These are phyloP conservation scores for Cruciata laevipes DNA, from an alignment of 257 asterid species.

Conservation along the genomic window DNA sequence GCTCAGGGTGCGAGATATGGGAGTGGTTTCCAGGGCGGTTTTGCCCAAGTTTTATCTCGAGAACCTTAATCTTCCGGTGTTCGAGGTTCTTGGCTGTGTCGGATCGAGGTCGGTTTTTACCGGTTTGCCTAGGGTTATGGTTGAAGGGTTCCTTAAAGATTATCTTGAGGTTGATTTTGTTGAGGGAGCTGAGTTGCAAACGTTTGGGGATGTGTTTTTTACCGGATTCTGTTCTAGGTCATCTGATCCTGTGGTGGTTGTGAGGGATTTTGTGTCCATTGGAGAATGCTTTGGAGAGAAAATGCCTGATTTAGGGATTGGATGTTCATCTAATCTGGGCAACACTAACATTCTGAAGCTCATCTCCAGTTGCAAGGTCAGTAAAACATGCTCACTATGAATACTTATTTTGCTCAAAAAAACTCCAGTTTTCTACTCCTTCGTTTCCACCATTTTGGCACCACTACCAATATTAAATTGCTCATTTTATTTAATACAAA, in stretches of 20 bases:
- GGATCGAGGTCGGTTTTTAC: slow-evolving; percentile 47
- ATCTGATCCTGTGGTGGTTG: slow-evolving; percentile 32
- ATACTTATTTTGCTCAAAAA: too few relatives aligned
- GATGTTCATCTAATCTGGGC: slow-evolving; percentile 28
- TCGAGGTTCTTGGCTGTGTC: slow-evolving; percentile 36
- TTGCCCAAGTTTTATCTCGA: slow-evolving; percentile 82
- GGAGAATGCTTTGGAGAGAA: slow-evolving; percentile 48
- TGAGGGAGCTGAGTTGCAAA: slow-evolving; percentile 61
- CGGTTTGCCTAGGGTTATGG: slow-evolving; percentile 70
- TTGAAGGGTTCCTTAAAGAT: slow-evolving; percentile 66
- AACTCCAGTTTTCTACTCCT: too few relatives aligned
- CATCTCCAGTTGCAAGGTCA: slow-evolving; percentile 75
- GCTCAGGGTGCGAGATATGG: slow-evolving; percentile 45
- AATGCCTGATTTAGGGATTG: slow-evolving; percentile 63
- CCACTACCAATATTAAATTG: too few relatives aligned
- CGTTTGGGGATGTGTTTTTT: slow-evolving; percentile 35
- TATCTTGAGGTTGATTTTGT: slow-evolving; percentile 59
- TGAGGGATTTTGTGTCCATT: slow-evolving; percentile 49
- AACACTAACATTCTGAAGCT: slow-evolving; percentile 29
- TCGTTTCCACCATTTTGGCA: too few relatives aligned
- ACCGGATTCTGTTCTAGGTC: slow-evolving; percentile 43
- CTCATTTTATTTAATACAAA: too few relatives aligned
- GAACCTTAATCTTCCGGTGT: slow-evolving; percentile 42
- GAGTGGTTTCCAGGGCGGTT: slow-evolving; percentile 58
- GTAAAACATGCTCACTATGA: background rate